These are phyloP conservation scores for Dactylonectria macrodidyma DNA, from an alignment of 2,329 filamentous ascomycete species.

Conservation along the genomic window DNA sequence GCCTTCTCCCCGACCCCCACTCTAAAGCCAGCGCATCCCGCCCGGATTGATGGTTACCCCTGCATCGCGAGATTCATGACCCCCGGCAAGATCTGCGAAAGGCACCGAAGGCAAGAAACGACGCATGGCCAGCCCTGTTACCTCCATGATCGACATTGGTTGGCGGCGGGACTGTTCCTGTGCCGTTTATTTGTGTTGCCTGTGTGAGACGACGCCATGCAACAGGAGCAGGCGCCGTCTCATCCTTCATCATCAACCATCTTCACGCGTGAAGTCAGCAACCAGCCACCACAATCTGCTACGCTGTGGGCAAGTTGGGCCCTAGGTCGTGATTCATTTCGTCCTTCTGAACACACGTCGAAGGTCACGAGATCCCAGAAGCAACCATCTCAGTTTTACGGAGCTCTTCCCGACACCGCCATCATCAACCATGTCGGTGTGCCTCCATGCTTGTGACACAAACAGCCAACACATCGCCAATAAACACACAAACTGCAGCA, in stretches of 20 bases:
- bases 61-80: constrained; percentile 4
- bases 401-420: neutral
- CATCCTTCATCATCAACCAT: constrained; percentile 19
- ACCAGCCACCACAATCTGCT: constrained; percentile 4
- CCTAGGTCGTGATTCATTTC: neutral
- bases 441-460: constrained; percentile 14
- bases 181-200: constrained; percentile 22
- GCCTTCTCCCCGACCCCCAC: neutral
- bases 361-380: constrained; percentile 4
- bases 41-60: constrained; percentile 3
- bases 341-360: neutral
- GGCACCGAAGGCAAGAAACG: constrained; percentile 16
- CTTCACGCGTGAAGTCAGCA: neutral
- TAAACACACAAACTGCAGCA: constrained; percentile 15
- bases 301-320: neutral
- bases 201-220: constrained; percentile 33
- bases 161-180: constrained; percentile 12
- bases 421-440: constrained; percentile 9
- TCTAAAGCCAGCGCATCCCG: neutral
- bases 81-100: constrained; percentile 21
- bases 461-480: constrained; percentile 21
- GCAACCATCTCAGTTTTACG: neutral
- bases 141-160: constrained; percentile 42
- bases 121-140: constrained; percentile 38
- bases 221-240: constrained; percentile 14